Evolutionary conservation across 208 protist genomes (phyloP).

Genomic region (Angomonas deanei): DNA sequence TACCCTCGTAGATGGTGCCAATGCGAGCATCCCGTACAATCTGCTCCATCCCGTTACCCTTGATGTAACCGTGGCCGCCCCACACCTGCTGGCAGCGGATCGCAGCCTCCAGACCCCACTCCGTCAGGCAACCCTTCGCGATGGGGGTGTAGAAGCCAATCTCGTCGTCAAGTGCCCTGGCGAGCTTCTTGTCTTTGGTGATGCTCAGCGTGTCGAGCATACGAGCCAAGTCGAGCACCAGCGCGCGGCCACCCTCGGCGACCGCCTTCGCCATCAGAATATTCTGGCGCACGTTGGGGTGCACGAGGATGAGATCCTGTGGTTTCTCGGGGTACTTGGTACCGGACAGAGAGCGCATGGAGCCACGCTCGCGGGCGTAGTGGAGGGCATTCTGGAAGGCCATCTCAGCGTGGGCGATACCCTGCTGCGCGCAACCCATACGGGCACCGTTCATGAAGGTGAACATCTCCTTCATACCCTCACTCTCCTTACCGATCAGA

Average conservation of each 20-base stretch:
- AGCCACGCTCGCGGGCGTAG: slow-evolving; percentile 71
- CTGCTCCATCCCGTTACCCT: slow-evolving; percentile 78
- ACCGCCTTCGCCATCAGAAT: slow-evolving; percentile 79
- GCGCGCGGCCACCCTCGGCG: slow-evolving; percentile 74
- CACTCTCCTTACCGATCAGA: slow-evolving; percentile 74
- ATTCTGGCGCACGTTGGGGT: slow-evolving; percentile 79
- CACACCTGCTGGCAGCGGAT: slow-evolving; percentile 61
- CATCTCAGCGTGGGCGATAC: slow-evolving; percentile 72
- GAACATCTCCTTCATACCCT: slow-evolving; percentile 88
- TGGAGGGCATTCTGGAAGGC: slow-evolving; percentile 78
- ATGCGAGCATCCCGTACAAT: slow-evolving; percentile 74
- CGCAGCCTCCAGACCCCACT: slow-evolving; percentile 70
- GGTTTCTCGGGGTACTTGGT: slow-evolving; percentile 42
- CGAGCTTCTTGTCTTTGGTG: slow-evolving; percentile 13
- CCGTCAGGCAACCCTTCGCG: slow-evolving; percentile 76
- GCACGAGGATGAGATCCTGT: slow-evolving; percentile 60
- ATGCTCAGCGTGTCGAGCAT: slow-evolving; percentile 49
- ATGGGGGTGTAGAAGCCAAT: slow-evolving; percentile 87
- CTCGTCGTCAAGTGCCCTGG: slow-evolving; percentile 44
- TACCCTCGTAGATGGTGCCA: slow-evolving; percentile 76
- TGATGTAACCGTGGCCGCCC: slow-evolving; percentile 79
- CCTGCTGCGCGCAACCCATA: slow-evolving; percentile 70
- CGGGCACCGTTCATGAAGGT: slow-evolving; percentile 87
- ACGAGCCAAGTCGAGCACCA: slow-evolving; percentile 67
- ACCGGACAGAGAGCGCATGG: slow-evolving; percentile 58